Base-by-base conservation (phyloP, 768 basidiomycete species). In the Collybia nuda region DNA sequence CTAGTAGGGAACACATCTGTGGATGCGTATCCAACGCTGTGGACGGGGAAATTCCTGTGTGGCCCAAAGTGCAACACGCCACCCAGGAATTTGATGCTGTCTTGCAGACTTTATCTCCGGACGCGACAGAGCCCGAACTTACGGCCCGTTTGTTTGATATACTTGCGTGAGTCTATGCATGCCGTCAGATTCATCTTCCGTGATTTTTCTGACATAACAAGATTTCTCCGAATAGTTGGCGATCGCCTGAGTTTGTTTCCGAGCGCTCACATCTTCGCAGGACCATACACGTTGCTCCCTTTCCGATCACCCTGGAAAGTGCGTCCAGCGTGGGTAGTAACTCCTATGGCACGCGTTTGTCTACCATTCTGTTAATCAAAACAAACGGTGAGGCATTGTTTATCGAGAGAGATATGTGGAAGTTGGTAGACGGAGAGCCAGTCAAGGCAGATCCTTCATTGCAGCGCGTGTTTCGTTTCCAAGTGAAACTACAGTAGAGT, bases 1-100 rank as follows among this genome's bases (percentile, higher is more conserved):
- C 73, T 2, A 57, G 65, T 17, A 63, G 67, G 12, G 82, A 90
- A 57, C 64, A 75, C 46, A 60, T 59, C 37, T 76, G 73, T 54
- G 83, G 84, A 2, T 86, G 80, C 1, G 66, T 93, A 37, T 90
- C 91, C 28, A 92, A 92, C 59, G 89, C 88, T 12, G 66, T 88
- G 41, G 88, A 90, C 60, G 80, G 79, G n/a, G 52, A 64, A 47
- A 82, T 75, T 36, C 70, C 75, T 47, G 71, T 74, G 18, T 93
- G 90, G 90, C 85, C 85, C 21, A 93, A 93, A 70, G 80, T 93
- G 5, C 66, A 72, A 45, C 76, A 79, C 53, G 91, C 87, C 32
- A 70, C 70, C 23, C 61, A 63, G 26, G 67, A 72, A 8, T 71
- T 93, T 50, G 61, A 67, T 40, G 65, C 62, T 23, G 58, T 82